Evolutionary conservation across 225 moss, liverwort and hornwort species (phyloP), one percentile per base, ranked within the genome.

Genomic region (Rhytidiadelphus loreus): DNA sequence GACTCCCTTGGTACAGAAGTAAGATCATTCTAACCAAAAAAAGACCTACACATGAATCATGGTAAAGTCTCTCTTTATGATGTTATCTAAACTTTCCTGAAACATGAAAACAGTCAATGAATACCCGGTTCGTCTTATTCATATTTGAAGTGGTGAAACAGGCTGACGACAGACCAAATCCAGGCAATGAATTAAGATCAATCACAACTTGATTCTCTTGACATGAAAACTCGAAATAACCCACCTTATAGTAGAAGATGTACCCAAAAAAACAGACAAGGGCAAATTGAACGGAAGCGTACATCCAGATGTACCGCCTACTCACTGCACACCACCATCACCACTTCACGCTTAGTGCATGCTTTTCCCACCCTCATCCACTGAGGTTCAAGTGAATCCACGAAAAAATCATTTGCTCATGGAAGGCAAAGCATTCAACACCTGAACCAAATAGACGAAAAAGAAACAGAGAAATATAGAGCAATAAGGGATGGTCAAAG

Each of bases 191-290:
- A 78, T 29, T 63, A 88, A 50, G 88, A 72, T 46, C 71, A 63
- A 88, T 52, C 80, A 73, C 29, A 46, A 69, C 70, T 80, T 44
- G 61, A n/a, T 80, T 77, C 50, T 56, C 61, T 39, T 71, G 44
- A 66, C 57, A 13, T 64, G 52, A 55, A 70, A 32, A 46, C 28
- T 75, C 24, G 43, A 73, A 76, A 48, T 41, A 44, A 68, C 90
- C 57, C 59, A 94, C 94, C 91, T 91, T 89, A 15, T 87, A 88
- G 80, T 88, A 94, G 85, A 91, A 87, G 56, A 92, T 73, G 85
- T 89, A 92, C 62, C 91, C 91, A 68, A 94, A 94, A 55, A 91
- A 61, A 84, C 91, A 90, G 83, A 94, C 92, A 18, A 94, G 94
- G 63, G 55, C 73, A 86, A 92, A 94, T 83, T 94, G 94, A 88